Base-by-base conservation (phyloP, 345 rosid species). In the Eucalyptus curtisii region DNA sequence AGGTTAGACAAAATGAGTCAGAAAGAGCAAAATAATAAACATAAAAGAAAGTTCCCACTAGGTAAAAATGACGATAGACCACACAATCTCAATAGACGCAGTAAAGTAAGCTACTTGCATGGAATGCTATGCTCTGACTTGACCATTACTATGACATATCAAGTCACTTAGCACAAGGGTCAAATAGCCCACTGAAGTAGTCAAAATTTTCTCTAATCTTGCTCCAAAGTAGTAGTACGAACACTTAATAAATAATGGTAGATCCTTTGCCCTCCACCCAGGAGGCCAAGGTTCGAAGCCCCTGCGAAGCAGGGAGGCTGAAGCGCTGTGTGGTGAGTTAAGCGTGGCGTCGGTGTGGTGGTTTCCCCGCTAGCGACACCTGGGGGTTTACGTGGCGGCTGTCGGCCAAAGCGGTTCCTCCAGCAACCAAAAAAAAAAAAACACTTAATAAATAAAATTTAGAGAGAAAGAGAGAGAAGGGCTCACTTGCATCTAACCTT, bases 401-500 rank as follows among this genome's bases (percentile, higher is more conserved):
- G n/a, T n/a, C n/a, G n/a, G n/a, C n/a, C n/a, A n/a, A n/a, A n/a
- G n/a, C n/a, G n/a, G n/a, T n/a, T n/a, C n/a, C n/a, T n/a, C n/a
- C n/a, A n/a, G n/a, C n/a, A n/a, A n/a, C n/a, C n/a, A n/a, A n/a
- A n/a, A n/a, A n/a, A n/a, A n/a, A n/a, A n/a, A n/a, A n/a, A 10
- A 61, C 31, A 88, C 25, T 47, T 50, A 17, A 49, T 19, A 47
- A 48, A 84, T 37, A 37, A 37, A 37, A 30, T 27, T 14, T 87
- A 50, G 87, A 87, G 30, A 87, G 64, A 37, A 68, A 68, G 27
- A 50, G n/a, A 55, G 45, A 30, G 47, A 50, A 49, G 31, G 42
- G 86, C 86, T 87, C 87, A 93, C 97, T 95, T 94, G 93, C 66
- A 95, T 91, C 91, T 91, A 91, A 86, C 89, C 88, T 89, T 91